Evolutionary conservation across 768 basidiomycete species (phyloP), one percentile per base, ranked within the genome.

Genomic region (Hypholoma fasciculare): DNA sequence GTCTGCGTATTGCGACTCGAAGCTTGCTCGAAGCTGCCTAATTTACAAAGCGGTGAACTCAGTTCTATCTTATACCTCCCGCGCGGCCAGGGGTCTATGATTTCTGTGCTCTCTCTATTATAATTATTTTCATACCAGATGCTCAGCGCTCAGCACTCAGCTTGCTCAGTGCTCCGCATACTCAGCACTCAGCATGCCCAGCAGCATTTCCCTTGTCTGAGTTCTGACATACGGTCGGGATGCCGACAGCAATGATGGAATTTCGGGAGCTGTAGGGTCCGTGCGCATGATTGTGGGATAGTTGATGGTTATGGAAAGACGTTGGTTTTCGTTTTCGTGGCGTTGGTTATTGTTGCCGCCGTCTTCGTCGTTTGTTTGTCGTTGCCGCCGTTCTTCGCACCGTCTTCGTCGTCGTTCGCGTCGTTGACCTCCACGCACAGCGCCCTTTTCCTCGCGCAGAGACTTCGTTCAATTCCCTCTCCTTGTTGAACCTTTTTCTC

Each of bases 391-490:
- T 65, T 56, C 62, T 66, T 63, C 63, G 54, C 57, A 56, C 40
- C 54, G 64, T 63, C 66, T 65, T 68, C 68, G 70, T 70, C 67
- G 68, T 69, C 67, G 67, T 67, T 65, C 65, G 62, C 69, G 67
- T 70, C 69, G 68, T 70, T 65, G 71, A 70, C 67, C 67, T 64
- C 59, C 65, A 64, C 67, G 64, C 61, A 64, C 58, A 57, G 63
- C 65, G 67, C 67, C 67, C 57, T 62, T 63, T 64, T 65, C 65
- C 59, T 63, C 48, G 68, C 67, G 67, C 69, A 65, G 70, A 71
- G 69, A 63, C 63, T 64, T 66, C 66, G 70, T 72, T 69, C 68
- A 71, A 72, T 72, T 72, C 69, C 65, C 65, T 66, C 26, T n/a
- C 64, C 66, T 69, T 69, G 68, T 71, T 71, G 66, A 64, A 69